Percentiles rank a stretch among this genome's conserved stretches.
Evolutionary conservation across 2,329 filamentous ascomycete species (phyloP).

Genomic region (Pseudogymnoascus verrucosus): DNA sequence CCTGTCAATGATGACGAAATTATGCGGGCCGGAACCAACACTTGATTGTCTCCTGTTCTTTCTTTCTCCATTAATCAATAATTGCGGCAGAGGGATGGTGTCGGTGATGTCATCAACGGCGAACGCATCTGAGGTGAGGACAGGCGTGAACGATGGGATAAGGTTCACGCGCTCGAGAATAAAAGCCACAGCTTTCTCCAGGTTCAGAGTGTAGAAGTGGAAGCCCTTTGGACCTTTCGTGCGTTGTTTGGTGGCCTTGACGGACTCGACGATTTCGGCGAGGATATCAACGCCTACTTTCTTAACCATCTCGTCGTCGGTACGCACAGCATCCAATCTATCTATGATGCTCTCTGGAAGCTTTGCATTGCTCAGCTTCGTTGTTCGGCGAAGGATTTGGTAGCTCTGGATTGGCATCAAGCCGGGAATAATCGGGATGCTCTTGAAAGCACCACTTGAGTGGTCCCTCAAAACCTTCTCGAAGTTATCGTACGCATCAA

Average conservation of each 20-base stretch:
- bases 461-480: conserved; percentile 71
- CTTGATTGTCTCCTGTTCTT: conserved; percentile 34
- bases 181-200: conserved; percentile 92
- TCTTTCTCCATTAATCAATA: conserved; percentile 43
- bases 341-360: conserved; percentile 64
- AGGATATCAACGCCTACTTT: conserved; percentile 73
- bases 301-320: conserved; percentile 77
- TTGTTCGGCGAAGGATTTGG: conserved; percentile 87
- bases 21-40: conserved; percentile 76
- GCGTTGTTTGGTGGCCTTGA: conserved; percentile 56
- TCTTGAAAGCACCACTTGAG: conserved; percentile 75
- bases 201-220: conserved; percentile 94
- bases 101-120: conserved; percentile 39
- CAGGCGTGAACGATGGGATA: conserved; percentile 52
- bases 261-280: conserved; percentile 71
- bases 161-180: conserved; percentile 80
- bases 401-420: conserved; percentile 98
- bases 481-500: conserved; percentile 72
- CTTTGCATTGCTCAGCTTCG: conserved; percentile 85
- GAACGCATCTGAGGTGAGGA: conserved; percentile 26
- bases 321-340: conserved; percentile 64
- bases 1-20: conserved; percentile 74
- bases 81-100: conserved; percentile 33
- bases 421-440: conserved; percentile 83
- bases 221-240: conserved; percentile 65